Percentiles rank a stretch among this genome's conserved stretches.
Evolutionary conservation across 2,329 filamentous ascomycete genomes (phyloP).

Genomic region (Zelopaecilomyces penicillatus): DNA sequence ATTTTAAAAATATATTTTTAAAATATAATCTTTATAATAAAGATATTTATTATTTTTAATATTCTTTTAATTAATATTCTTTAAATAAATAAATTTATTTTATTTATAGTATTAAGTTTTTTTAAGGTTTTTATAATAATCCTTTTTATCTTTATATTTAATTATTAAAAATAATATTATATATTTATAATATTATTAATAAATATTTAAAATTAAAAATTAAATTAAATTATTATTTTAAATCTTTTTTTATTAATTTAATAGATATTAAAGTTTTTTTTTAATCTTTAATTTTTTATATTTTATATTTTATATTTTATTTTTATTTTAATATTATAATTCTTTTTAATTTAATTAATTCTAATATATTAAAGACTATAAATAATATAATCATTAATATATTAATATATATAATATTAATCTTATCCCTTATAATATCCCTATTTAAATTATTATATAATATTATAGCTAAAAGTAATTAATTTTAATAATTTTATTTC

Average conservation of each 20-base stretch:
- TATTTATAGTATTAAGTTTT: too few species aligned
- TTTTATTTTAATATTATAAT: background rate
- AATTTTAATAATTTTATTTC: background rate
- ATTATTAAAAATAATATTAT: constrained; percentile 1
- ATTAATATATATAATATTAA: constrained; percentile 1
- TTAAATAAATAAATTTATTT: too few species aligned
- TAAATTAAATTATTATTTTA: background rate
- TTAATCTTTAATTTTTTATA: background rate
- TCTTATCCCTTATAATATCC: background rate
- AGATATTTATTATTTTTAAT: too few species aligned
- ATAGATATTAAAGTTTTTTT: background rate
- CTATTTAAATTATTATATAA: constrained; percentile 2
- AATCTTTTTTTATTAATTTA: background rate
- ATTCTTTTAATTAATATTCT: too few species aligned
- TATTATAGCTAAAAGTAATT: background rate
- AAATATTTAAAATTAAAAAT: constrained; percentile 1
- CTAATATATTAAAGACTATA: background rate
- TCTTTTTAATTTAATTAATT: background rate
- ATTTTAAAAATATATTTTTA: too few species aligned
- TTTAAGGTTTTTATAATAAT: too few species aligned
- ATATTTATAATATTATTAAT: constrained; percentile 3
- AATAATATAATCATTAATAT: background rate
- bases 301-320: background rate
- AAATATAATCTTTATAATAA: too few species aligned
- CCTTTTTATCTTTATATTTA: background rate